Conservation (phyloP, 345 rosid species). For the Eutrema yunnanense region DNA sequence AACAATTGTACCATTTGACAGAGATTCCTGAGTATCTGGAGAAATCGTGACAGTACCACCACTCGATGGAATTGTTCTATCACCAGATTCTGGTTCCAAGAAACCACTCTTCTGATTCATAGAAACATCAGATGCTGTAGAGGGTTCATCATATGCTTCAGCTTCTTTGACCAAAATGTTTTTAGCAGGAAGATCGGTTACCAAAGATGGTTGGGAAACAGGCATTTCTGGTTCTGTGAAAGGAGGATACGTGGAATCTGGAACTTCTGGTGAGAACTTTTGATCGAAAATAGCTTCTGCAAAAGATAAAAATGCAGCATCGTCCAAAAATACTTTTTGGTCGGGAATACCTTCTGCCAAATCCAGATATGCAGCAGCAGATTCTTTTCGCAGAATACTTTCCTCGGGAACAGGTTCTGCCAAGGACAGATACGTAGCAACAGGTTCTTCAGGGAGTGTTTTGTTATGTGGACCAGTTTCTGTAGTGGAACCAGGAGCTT, state of each 20-base stretch:
- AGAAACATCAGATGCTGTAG: slow-evolving; percentile 21
- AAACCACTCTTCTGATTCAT: slow-evolving; percentile 23
- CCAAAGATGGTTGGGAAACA: background rate
- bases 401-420: background rate
- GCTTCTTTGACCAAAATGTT: background rate
- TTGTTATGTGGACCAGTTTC: background rate
- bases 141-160: slow-evolving; percentile 20
- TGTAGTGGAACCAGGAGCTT: slow-evolving; percentile 6
- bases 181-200: slow-evolving; percentile 1
- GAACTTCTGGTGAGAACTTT: slow-evolving; percentile 32
- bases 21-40: slow-evolving; percentile 35
- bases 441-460: background rate
- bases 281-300: slow-evolving; percentile 31
- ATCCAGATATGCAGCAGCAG: slow-evolving; percentile 17
- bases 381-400: slow-evolving; percentile 9
- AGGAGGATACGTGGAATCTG: slow-evolving; percentile 1
- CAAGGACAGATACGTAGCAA: background rate
- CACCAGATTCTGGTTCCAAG: slow-evolving; percentile 27
- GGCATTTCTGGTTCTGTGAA: slow-evolving; percentile 9
- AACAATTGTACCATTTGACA: slow-evolving; percentile 29
- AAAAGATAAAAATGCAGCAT: slow-evolving; percentile 29
- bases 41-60: slow-evolving; percentile 16
- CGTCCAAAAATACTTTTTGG: slow-evolving; percentile 29
- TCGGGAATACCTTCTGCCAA: slow-evolving; percentile 31
- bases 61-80: slow-evolving; percentile 10